These are phyloP conservation scores for Lophiotrema nucula DNA, from an alignment of 495 filamentous ascomycete genomes.

Conservation along the genomic window DNA sequence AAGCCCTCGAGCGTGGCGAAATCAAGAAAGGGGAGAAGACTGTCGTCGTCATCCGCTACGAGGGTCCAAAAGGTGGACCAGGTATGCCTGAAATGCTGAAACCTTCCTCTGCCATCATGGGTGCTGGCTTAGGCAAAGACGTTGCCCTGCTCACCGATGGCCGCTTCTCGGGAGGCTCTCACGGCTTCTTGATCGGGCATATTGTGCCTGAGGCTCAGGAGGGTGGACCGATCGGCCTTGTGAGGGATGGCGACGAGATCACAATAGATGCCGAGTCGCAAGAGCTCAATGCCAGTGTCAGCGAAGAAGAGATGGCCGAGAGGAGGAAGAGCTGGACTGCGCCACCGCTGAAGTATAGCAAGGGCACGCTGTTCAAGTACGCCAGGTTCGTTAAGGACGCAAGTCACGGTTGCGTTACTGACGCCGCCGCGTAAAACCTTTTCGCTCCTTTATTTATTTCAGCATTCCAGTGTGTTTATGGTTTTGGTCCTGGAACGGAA, in stretches of 20 bases:
- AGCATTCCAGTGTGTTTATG: too few relatives aligned
- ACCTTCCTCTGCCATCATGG: constrained; percentile 80
- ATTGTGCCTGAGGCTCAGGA: constrained; percentile 70
- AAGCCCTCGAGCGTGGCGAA: constrained; percentile 56
- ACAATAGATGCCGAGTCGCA: constrained; percentile 69
- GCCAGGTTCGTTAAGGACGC: constrained; percentile 66
- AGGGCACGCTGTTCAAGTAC: constrained; percentile 78
- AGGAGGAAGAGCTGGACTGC: constrained; percentile 64
- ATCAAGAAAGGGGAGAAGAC: constrained; percentile 97
- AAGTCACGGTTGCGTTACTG: constrained; percentile 78
- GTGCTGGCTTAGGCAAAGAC: constrained; percentile 77
- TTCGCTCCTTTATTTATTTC: too few relatives aligned
- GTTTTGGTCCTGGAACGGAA: too few relatives aligned
- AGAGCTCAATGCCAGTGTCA: constrained; percentile 57
- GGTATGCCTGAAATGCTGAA: constrained; percentile 91
- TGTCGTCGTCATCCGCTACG: constrained; percentile 95
- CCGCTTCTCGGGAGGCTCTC: constrained; percentile 72
- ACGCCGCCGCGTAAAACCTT: too few relatives aligned
- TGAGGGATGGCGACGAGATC: constrained; percentile 66
- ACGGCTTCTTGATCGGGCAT: constrained; percentile 78
- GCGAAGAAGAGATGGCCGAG: constrained; percentile 61
- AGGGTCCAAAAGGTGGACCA: constrained; percentile 77
- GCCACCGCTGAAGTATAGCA: constrained; percentile 64
- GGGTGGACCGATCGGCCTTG: constrained; percentile 67
- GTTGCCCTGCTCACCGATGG: constrained; percentile 79